These are phyloP conservation scores for Hanseniaspora guilliermondii DNA, from an alignment of 805 yeast species.

Conservation along the genomic window DNA sequence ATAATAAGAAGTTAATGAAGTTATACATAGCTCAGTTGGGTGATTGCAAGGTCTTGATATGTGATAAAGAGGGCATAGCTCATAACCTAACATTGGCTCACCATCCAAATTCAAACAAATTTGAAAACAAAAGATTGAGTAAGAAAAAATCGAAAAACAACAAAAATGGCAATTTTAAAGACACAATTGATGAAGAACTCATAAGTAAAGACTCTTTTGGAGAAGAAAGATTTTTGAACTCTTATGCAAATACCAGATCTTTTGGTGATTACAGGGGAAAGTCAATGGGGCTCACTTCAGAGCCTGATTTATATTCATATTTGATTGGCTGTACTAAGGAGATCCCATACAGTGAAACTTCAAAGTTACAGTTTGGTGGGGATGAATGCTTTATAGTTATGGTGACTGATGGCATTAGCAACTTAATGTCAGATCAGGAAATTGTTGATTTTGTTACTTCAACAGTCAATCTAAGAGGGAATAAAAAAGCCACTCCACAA, in stretches of 20 bases:
- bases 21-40: slow-evolving; percentile 82
- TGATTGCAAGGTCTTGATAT: slow-evolving; percentile 76
- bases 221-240: slow-evolving; percentile 62
- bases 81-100: slow-evolving; percentile 68
- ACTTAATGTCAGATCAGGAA: slow-evolving; percentile 76
- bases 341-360: slow-evolving; percentile 29
- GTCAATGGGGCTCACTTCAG: slow-evolving; percentile 75
- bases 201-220: slow-evolving; percentile 72
- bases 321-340: slow-evolving; percentile 48
- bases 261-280: slow-evolving; percentile 83
- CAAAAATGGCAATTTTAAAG: background rate
- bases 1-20: slow-evolving; percentile 51
- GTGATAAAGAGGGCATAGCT: slow-evolving; percentile 70
- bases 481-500: slow-evolving; percentile 66
- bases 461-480: slow-evolving; percentile 49
- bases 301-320: slow-evolving; percentile 70
- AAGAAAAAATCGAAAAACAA: slow-evolving; percentile 26
- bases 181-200: slow-evolving; percentile 4
- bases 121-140: slow-evolving; percentile 59
- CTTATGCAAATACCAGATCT: slow-evolving; percentile 81
- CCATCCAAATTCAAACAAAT: slow-evolving; percentile 68
- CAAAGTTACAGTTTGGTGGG: slow-evolving; percentile 48
- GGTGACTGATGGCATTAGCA: slow-evolving; percentile 79
- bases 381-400: slow-evolving; percentile 77
- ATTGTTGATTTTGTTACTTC: slow-evolving; percentile 71